A percentile compares a stretch with the other conserved stretches of the same genome.
Conservation (phyloP, 495 filamentous ascomycete species). For the Aspergillus baeticus region DNA sequence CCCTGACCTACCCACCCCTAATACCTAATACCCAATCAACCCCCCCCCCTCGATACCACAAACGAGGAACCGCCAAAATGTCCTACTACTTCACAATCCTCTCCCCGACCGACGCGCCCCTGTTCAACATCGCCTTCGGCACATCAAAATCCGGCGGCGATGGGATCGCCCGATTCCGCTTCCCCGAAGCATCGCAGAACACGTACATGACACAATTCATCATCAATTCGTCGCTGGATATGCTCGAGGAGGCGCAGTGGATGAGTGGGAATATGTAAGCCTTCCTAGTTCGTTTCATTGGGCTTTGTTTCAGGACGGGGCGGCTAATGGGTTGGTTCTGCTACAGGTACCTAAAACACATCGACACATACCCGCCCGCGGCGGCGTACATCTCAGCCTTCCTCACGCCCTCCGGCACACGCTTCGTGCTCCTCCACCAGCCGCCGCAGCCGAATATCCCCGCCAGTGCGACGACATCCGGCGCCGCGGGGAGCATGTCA, state of each 20-base stretch:
- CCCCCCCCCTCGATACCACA: not conserved
- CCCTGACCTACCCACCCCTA: too few relatives aligned
- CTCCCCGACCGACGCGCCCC: slow-evolving; percentile 87
- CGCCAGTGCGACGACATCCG: slow-evolving; percentile 14
- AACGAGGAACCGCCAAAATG: slow-evolving; percentile 49
- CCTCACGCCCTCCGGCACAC: slow-evolving; percentile 67
- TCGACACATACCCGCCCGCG: slow-evolving; percentile 80
- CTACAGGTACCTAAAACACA: slow-evolving; percentile 85
- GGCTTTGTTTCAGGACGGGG: not conserved
- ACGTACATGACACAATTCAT: slow-evolving; percentile 98
- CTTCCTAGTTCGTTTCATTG: too few relatives aligned
- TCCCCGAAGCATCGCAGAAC: slow-evolving; percentile 79
- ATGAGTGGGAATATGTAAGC: slow-evolving; percentile 69
- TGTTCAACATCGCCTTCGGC: slow-evolving; percentile 95
- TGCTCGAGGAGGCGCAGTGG: slow-evolving; percentile 96
- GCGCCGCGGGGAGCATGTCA: slow-evolving; percentile 15
- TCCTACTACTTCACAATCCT: slow-evolving; percentile 97
- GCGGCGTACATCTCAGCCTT: slow-evolving; percentile 89
- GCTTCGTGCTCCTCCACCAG: slow-evolving; percentile 88
- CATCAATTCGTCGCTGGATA: slow-evolving; percentile 86
- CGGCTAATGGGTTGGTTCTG: not conserved
- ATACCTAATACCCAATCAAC: too few relatives aligned
- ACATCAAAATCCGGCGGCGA: slow-evolving; percentile 93
- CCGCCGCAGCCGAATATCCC: slow-evolving; percentile 54
- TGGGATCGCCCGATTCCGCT: slow-evolving; percentile 74